Evolutionary conservation across 1,284 basidiomycete species (phyloP).

Genomic region (Clitocybe nebularis): DNA sequence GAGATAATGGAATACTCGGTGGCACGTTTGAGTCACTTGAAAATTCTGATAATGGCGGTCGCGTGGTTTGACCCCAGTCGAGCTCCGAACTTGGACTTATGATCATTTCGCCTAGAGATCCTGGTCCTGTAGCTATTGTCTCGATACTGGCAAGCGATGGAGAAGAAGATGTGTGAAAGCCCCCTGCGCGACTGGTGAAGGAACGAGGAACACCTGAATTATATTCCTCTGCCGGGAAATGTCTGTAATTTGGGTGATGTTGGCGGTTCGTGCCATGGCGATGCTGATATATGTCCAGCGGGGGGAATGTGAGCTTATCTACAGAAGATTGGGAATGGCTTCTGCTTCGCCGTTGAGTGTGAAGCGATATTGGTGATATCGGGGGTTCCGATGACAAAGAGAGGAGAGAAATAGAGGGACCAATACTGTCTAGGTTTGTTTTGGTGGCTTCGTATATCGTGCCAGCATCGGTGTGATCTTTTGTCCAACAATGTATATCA

Average conservation of each 20-base stretch:
- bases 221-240: slow-evolving; percentile 27
- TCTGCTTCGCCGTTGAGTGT: background rate
- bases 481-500: slow-evolving; percentile 8
- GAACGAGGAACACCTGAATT: slow-evolving; percentile 16
- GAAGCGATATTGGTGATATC: background rate
- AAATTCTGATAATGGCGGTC: too few relatives aligned
- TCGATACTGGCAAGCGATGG: slow-evolving; percentile 4
- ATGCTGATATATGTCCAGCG: too few relatives aligned
- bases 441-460: too few relatives aligned
- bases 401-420: too few relatives aligned
- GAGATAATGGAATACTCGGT: too few relatives aligned
- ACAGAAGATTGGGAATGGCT: slow-evolving; percentile 2
- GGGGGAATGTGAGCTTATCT: slow-evolving; percentile 1
- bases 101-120: background rate
- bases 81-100: background rate
- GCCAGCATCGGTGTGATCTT: background rate
- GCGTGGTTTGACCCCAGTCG: too few relatives aligned
- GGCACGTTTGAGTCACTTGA: too few relatives aligned
- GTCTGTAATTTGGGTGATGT: slow-evolving; percentile 24
- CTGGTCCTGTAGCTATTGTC: background rate
- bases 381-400: slow-evolving; percentile 1
- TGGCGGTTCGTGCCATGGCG: slow-evolving; percentile 8
- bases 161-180: background rate
- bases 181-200: slow-evolving; percentile 18
- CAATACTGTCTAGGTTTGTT: too few relatives aligned